Evolutionary conservation across 495 filamentous ascomycete genomes (phyloP).

Genomic region (Elasticomyces elasticus): DNA sequence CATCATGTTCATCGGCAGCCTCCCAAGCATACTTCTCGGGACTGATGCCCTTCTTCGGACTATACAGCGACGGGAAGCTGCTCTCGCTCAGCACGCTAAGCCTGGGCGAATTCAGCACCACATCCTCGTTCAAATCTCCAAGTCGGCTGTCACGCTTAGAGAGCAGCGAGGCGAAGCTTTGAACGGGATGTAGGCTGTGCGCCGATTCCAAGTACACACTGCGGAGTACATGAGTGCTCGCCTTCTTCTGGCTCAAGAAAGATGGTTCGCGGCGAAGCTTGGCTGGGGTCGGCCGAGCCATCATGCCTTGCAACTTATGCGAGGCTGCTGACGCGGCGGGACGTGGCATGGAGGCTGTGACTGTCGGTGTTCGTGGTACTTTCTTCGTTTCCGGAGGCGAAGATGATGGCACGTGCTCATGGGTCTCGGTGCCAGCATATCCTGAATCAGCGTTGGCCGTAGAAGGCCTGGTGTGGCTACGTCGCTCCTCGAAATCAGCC

Average conservation of each 20-base stretch:
- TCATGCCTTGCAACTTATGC: slow-evolving; percentile 1
- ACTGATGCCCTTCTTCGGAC: slow-evolving; percentile 9
- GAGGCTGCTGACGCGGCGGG: slow-evolving; percentile 12
- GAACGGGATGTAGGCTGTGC: slow-evolving; percentile 16
- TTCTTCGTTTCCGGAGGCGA: slow-evolving; percentile 12
- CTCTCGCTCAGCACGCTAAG: slow-evolving; percentile 24
- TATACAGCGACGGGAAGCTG: slow-evolving; percentile 23
- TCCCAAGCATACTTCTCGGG: slow-evolving; percentile 17
- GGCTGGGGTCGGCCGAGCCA: slow-evolving; percentile 13
- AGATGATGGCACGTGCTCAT: slow-evolving; percentile 14
- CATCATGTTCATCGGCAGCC: slow-evolving; percentile 9
- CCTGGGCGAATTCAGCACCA: slow-evolving; percentile 15
- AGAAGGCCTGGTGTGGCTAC: slow-evolving; percentile 14
- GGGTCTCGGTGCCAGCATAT: slow-evolving; percentile 21
- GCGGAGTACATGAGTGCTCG: slow-evolving; percentile 19
- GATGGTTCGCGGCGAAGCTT: slow-evolving; percentile 14
- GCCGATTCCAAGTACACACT: slow-evolving; percentile 21
- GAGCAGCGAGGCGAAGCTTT: slow-evolving; percentile 24
- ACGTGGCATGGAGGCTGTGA: not conserved
- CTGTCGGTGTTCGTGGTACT: slow-evolving; percentile 1
- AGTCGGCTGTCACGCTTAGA: slow-evolving; percentile 14
- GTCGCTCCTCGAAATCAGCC: slow-evolving; percentile 7
- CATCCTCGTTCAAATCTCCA: slow-evolving; percentile 12
- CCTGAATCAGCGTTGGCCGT: slow-evolving; percentile 22
- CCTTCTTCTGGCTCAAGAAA: slow-evolving; percentile 18